Conservation (phyloP, 306 rosid species). For the Geum urbanum region DNA sequence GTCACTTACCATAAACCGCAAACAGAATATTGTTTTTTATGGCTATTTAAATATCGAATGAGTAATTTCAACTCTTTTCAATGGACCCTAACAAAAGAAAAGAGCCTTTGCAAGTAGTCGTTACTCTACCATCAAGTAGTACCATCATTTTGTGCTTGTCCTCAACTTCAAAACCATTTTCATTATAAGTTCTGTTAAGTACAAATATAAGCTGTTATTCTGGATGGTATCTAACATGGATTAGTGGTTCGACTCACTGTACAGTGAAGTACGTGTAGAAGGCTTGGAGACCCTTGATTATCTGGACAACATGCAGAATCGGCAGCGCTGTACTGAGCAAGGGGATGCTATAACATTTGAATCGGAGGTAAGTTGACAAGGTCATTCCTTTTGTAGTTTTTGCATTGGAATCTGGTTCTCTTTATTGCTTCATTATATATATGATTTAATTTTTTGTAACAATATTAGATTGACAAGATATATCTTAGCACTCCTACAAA, state of each 20-base stretch:
- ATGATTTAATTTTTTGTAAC: neutral
- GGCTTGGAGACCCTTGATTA: conserved; percentile 95
- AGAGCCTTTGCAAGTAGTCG: neutral
- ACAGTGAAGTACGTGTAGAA: conserved; percentile 98
- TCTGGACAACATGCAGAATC: conserved; percentile 81
- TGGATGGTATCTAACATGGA: conserved; percentile 18
- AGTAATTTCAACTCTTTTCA: neutral
- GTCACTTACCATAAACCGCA: neutral
- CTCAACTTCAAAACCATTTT: neutral
- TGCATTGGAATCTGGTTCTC: conserved; percentile 16
- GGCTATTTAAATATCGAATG: neutral
- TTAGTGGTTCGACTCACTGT: conserved; percentile 54
- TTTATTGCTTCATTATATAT: neutral
- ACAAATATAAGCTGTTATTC: neutral
- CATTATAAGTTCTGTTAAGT: neutral
- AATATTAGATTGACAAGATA: conserved; percentile 78
- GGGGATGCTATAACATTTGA: conserved; percentile 97
- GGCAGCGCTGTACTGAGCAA: conserved; percentile 87
- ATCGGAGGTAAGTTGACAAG: conserved; percentile 61
- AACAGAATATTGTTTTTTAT: neutral
- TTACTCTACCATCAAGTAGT: neutral
- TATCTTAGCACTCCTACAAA: conserved; percentile 92
- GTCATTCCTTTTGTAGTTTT: neutral
- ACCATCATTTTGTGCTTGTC: neutral
- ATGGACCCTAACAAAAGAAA: neutral